phyloP scores from a whole-genome alignment of 1,284 basidiomycete species.

The Leccinum griseonigrum region DNA sequence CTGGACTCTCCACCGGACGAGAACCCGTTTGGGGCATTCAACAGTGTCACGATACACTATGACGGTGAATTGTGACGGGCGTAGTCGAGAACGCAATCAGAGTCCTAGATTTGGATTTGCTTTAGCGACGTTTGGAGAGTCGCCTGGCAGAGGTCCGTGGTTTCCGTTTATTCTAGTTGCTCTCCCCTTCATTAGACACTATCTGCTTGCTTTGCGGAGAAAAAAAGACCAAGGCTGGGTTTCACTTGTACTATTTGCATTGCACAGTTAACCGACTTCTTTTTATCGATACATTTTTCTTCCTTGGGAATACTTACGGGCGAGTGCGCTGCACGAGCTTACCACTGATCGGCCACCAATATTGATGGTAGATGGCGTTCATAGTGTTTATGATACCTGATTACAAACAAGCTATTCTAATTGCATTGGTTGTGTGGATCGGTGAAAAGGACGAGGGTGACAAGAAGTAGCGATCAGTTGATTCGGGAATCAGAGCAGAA shows the following conservation, averaged over 20 bases:
- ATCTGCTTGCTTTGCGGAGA: slow-evolving; percentile 23
- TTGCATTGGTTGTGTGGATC: slow-evolving; percentile 12
- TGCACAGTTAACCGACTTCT: slow-evolving; percentile 24
- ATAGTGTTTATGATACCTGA: slow-evolving; percentile 33
- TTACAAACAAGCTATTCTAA: slow-evolving; percentile 31
- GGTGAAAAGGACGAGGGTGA: not conserved
- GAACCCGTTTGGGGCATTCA: slow-evolving; percentile 80
- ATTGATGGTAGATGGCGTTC: slow-evolving; percentile 18
- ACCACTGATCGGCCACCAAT: slow-evolving; percentile 21
- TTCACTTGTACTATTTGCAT: slow-evolving; percentile 38
- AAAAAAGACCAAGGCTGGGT: slow-evolving; percentile 10
- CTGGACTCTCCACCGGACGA: slow-evolving; percentile 41
- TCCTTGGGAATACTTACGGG: slow-evolving; percentile 24
- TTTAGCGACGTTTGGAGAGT: slow-evolving; percentile 6
- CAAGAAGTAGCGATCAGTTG: slow-evolving; percentile 17
- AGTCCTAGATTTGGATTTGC: slow-evolving; percentile 5
- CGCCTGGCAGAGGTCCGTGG: slow-evolving; percentile 15
- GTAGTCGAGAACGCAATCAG: not conserved
- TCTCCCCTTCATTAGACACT: slow-evolving; percentile 21
- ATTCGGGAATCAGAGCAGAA: slow-evolving; percentile 17
- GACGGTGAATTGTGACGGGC: slow-evolving; percentile 58
- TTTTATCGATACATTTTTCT: slow-evolving; percentile 17
- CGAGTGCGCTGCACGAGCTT: slow-evolving; percentile 15
- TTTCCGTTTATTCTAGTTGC: slow-evolving; percentile 14
- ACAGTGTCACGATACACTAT: slow-evolving; percentile 84